These are phyloP conservation scores for Geotrichum citri-aurantii DNA, from an alignment of 1,139 yeast genomes.

Conservation along the genomic window DNA sequence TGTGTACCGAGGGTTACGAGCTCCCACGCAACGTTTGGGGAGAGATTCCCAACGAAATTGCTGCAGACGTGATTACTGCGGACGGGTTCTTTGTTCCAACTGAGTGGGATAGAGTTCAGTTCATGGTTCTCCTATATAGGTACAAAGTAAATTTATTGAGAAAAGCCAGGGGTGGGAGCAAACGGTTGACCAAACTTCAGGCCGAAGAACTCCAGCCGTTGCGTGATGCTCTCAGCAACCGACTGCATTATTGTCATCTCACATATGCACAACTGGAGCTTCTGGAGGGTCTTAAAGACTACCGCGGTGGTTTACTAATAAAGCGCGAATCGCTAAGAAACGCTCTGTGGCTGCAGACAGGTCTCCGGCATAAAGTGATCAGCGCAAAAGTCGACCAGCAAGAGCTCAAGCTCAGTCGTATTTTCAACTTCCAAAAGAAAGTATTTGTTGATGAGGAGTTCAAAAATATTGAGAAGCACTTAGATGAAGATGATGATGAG, in stretches of 20 bases:
- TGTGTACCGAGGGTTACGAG: slow-evolving; percentile 46
- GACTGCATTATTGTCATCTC: slow-evolving; percentile 45
- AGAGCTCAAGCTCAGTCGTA: slow-evolving; percentile 14
- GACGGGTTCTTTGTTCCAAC: slow-evolving; percentile 49
- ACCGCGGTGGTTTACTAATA: slow-evolving; percentile 36
- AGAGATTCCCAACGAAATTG: slow-evolving; percentile 41
- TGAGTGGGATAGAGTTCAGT: slow-evolving; percentile 49
- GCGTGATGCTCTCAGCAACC: slow-evolving; percentile 36
- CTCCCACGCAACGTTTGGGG: slow-evolving; percentile 43
- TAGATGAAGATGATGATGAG: neutral
- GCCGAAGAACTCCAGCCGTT: slow-evolving; percentile 24
- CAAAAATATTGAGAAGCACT: neutral
- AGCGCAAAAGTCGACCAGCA: slow-evolving; percentile 22
- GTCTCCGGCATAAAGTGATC: slow-evolving; percentile 38
- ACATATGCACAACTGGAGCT: slow-evolving; percentile 43
- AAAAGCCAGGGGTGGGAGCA: neutral
- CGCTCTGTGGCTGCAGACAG: slow-evolving; percentile 46
- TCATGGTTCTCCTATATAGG: slow-evolving; percentile 32
- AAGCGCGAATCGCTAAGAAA: slow-evolving; percentile 38
- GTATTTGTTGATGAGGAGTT: neutral
- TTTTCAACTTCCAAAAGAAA: neutral
- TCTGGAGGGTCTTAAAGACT: slow-evolving; percentile 39
- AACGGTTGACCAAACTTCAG: slow-evolving; percentile 8
- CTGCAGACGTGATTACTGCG: slow-evolving; percentile 42
- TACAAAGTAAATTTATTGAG: slow-evolving; percentile 13